Evolutionary conservation across 306 rosid species (phyloP), one percentile per base, ranked within the genome.

Genomic region (Gynostemma pentaphyllum): DNA sequence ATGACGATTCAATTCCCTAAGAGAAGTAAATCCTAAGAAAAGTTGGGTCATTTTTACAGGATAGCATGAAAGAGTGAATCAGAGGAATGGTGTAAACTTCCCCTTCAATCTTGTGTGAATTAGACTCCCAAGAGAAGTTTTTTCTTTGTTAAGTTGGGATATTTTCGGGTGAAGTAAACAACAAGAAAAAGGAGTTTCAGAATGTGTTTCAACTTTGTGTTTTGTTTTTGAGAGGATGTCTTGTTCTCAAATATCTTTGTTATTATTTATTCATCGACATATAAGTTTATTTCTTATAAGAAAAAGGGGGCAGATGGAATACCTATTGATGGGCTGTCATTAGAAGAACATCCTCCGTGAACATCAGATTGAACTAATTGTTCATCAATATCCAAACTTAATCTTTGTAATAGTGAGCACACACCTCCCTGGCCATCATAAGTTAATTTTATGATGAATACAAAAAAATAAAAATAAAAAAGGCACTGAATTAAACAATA

Each of bases 351-450:
- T 30, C 9, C 62, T 19, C 32, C 64, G 34, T 12, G 64, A 57
- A 28, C 45, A 36, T 36, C 29, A 18, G 45, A 15, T 19, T 14
- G 64, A 57, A 57, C 66, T 66, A 78, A 52, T 77, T 77, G 88
- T 72, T 79, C 68, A 55, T 83, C 78, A 14, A 82, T 55, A 49
- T 73, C 23, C 68, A 84, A 54, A 67, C 72, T 68, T 39, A 88
- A 67, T 82, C 87, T 88, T 81, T 77, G 88, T 74, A 88, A 74
- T 60, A 88, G 74, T 6, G 83, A 87, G 81, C 80, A 82, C 64
- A 67, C 86, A 32, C 95, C 87, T 70, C 98, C 98, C 98, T 91
- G 85, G 37, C 57, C 62, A 74, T 22, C 68, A 69, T 67, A 34
- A 59, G 27, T 36, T 64, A 75, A 10, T 57, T 18, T n/a, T n/a